Conservation (phyloP, 306 rosid genomes). For the Delonix regia region DNA sequence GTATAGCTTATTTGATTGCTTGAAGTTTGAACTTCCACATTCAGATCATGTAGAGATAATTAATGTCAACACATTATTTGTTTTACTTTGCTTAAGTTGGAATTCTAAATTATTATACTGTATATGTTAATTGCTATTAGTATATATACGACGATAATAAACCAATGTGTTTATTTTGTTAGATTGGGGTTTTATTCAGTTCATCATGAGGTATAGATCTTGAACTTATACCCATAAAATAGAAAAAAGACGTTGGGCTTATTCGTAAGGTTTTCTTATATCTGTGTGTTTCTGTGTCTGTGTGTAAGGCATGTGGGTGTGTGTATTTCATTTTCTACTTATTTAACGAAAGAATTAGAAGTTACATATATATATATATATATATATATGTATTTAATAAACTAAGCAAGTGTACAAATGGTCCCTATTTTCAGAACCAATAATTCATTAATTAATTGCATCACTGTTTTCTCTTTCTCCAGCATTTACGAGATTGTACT, state of each 20-base stretch:
- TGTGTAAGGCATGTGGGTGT: too few relatives aligned
- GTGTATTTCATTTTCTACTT: too few relatives aligned
- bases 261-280: too few relatives aligned
- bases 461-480: neutral
- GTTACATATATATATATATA: too few relatives aligned
- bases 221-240: neutral
- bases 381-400: too few relatives aligned
- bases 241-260: neutral
- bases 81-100: neutral
- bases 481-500: neutral
- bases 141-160: too few relatives aligned
- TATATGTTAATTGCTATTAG: neutral
- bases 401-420: neutral
- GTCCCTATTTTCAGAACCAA: neutral
- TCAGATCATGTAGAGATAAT: neutral
- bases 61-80: neutral
- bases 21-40: neutral
- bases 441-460: neutral
- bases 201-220: neutral
- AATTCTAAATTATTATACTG: neutral
- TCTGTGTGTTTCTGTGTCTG: too few relatives aligned
- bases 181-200: neutral
- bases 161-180: neutral
- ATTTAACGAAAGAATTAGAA: too few relatives aligned
- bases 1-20: neutral